Evolutionary conservation across 352 stramenopile genomes (phyloP), one percentile per base, ranked within the genome.

Genomic region (Phytopythium sindhum): DNA sequence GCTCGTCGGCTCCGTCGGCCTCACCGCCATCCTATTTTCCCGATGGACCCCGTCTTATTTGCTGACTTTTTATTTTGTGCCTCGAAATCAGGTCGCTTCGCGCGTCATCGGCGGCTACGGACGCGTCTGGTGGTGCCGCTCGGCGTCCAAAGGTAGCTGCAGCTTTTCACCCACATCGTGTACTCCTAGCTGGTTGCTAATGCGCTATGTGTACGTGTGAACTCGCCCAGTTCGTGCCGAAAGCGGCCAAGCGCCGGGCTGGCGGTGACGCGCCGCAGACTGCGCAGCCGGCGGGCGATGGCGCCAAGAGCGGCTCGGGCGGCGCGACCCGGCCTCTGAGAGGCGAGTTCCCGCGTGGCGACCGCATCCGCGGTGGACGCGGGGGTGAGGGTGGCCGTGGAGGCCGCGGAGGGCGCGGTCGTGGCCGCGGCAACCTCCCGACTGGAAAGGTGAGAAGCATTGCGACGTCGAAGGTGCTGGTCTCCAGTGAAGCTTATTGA

Each of bases 221-320:
- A 29, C 19, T 15, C n/a, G 11, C 55, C 10, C 50, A 93, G 76
- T 93, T 93, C 63, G 80, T 91, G 6, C 85, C 85, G 7, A 93
- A 91, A 66, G 82, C 80, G 47, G 74, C 76, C 2, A 86, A 86
- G 60, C 79, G 85, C 31, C 83, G 82, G 9, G 0, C 51, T 28
- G 51, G 28, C 6, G 51, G 51, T 0, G 51, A 57, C 7, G 51
- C 51, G 52, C 55, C 81, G 10, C n/a, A 17, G 45, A 23, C 31
- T 65, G 39, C 19, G 42, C 65, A 14, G 74, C 86, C 45, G 51
- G 70, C 57, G 9, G 60, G 55, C 21, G 60, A 39, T 1, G 70
- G 78, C n/a, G 50, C 56, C 12, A 77, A 78, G 45, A 65, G 42
- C 4, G 67, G 64, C 48, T 48, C 64, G 44, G 63, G 57, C 56